Evolutionary conservation across 2,329 filamentous ascomycete species (phyloP).

Genomic region (Truncatella angustata): DNA sequence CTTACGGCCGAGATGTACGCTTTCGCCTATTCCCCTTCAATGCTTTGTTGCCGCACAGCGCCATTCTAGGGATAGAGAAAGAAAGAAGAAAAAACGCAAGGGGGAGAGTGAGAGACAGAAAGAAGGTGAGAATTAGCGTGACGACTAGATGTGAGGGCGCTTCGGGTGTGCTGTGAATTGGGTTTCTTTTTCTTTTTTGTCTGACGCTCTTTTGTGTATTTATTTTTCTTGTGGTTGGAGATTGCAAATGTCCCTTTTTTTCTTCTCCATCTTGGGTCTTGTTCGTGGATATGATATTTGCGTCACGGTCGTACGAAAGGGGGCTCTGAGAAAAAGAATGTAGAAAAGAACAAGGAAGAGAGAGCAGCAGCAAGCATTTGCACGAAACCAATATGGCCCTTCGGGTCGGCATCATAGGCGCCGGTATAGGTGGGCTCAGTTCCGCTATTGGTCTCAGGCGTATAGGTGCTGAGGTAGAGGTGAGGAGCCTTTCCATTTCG

Average conservation of each 20-base stretch:
- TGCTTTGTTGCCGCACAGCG: neutral
- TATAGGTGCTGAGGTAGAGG: slow-evolving; percentile 13
- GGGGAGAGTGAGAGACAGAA: neutral
- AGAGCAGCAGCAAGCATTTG: neutral
- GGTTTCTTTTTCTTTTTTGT: too few species aligned
- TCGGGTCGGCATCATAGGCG: slow-evolving; percentile 13
- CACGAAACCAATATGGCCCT: slow-evolving; percentile 9
- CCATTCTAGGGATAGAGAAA: too few species aligned
- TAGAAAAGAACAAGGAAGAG: neutral
- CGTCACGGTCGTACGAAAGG: neutral
- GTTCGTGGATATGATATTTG: too few species aligned
- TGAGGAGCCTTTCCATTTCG: neutral
- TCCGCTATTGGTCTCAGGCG: slow-evolving; percentile 14
- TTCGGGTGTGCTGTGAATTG: neutral
- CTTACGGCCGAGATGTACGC: slow-evolving; percentile 13
- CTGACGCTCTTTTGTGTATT: neutral
- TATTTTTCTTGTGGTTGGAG: neutral
- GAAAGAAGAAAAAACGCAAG: neutral
- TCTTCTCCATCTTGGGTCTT: too few species aligned
- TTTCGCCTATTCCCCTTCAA: neutral
- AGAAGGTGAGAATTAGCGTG: neutral
- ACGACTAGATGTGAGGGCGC: neutral
- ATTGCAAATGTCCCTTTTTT: neutral
- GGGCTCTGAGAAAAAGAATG: too few species aligned
- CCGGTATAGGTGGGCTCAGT: slow-evolving; percentile 14